Conservation (phyloP, 768 basidiomycete genomes). For the Hirschioporus abietinus region DNA sequence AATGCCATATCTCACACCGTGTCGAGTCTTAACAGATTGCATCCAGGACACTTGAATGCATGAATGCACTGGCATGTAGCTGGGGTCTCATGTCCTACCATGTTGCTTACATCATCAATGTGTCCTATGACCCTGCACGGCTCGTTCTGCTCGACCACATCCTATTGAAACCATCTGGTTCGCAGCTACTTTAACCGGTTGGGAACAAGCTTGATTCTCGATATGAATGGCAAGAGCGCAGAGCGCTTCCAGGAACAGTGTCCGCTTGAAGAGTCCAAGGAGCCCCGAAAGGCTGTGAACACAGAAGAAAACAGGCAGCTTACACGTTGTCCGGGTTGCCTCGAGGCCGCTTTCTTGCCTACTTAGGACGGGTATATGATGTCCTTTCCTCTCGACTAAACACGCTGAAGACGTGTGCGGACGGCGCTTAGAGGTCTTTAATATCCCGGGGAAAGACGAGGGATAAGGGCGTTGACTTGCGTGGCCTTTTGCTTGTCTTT, state of each 20-base stretch:
- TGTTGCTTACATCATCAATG: background rate
- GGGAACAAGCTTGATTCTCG: background rate
- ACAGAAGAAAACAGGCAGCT: conserved; percentile 1
- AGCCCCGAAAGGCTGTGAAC: background rate
- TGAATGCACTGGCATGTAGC: no score
- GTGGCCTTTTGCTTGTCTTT: background rate
- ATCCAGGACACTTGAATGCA: background rate
- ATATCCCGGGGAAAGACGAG: background rate
- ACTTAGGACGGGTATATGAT: background rate
- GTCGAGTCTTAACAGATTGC: background rate
- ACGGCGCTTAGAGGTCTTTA: background rate
- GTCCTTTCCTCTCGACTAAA: background rate
- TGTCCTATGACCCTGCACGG: background rate
- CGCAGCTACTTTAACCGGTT: background rate
- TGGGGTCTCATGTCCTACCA: background rate
- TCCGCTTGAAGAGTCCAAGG: background rate
- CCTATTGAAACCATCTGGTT: background rate
- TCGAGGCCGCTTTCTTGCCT: background rate
- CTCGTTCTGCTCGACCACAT: background rate
- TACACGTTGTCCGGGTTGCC: background rate
- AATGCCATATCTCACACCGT: background rate
- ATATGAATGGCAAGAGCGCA: background rate
- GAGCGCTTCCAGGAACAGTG: background rate
- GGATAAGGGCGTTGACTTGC: background rate
- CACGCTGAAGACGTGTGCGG: background rate